Evolutionary conservation across 2,329 filamentous ascomycete species (phyloP).

Genomic region (Penicillium sp.): DNA sequence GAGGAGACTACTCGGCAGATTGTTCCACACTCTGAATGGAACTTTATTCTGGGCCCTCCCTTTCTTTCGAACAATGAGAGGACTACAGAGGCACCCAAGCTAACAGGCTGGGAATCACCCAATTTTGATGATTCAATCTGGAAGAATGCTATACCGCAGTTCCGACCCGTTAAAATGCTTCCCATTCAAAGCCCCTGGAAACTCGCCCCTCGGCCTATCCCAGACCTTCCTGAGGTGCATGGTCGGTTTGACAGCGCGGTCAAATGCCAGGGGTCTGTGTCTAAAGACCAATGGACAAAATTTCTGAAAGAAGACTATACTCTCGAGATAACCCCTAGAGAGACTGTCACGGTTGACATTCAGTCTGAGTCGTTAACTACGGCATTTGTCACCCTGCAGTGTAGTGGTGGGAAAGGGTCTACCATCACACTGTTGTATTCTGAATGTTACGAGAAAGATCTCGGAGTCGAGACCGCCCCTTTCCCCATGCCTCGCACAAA

Average conservation of each 20-base stretch:
- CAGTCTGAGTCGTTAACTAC: slow-evolving; percentile 13
- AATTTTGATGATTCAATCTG: slow-evolving; percentile 18
- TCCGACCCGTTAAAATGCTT: slow-evolving; percentile 21
- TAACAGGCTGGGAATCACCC: slow-evolving; percentile 17
- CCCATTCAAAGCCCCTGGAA: slow-evolving; percentile 21
- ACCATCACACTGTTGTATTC: slow-evolving; percentile 23
- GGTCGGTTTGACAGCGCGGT: slow-evolving; percentile 15
- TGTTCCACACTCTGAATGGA: slow-evolving; percentile 27
- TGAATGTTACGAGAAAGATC: slow-evolving; percentile 30
- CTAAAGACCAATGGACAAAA: slow-evolving; percentile 6
- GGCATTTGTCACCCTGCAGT: slow-evolving; percentile 17
- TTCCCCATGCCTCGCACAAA: slow-evolving; percentile 16
- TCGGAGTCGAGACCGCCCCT: slow-evolving; percentile 10
- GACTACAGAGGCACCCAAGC: slow-evolving; percentile 12
- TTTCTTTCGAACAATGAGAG: slow-evolving; percentile 30
- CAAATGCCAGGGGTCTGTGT: slow-evolving; percentile 9
- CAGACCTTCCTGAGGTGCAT: slow-evolving; percentile 13
- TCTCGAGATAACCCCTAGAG: slow-evolving; percentile 3
- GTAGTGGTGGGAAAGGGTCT: slow-evolving; percentile 9
- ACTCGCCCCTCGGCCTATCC: slow-evolving; percentile 11
- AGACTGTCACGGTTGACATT: slow-evolving; percentile 17
- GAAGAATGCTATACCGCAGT: slow-evolving; percentile 9
- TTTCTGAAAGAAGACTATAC: slow-evolving; percentile 3
- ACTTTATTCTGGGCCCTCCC: slow-evolving; percentile 27
- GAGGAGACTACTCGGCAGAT: slow-evolving; percentile 17